Conservation (phyloP, 129 eudicot species). For the Chrysanthemum seticuspe region DNA sequence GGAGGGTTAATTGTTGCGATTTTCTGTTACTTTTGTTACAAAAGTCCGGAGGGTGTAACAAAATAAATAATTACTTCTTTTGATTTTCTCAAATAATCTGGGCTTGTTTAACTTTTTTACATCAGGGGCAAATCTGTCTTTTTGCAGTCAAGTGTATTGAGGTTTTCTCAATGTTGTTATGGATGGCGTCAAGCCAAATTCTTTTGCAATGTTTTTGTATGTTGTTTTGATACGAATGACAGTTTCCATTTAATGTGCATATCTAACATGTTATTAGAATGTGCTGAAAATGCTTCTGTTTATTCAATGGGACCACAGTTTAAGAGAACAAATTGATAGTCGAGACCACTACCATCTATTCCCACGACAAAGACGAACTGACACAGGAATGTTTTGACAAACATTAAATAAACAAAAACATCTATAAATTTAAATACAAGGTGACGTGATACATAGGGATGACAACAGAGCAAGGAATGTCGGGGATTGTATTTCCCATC, state of each 20-base stretch:
- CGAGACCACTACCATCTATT: too few species aligned
- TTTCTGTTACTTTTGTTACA: slow-evolving; percentile 13
- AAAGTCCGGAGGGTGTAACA: slow-evolving; percentile 39
- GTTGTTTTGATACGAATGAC: slow-evolving; percentile 18
- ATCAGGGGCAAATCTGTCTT: slow-evolving; percentile 28
- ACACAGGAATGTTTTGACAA: too few species aligned
- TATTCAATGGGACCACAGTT: too few species aligned
- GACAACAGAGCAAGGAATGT: too few species aligned
- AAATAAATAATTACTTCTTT: slow-evolving; percentile 41
- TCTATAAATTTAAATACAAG: too few species aligned
- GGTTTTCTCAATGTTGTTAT: slow-evolving; percentile 27
- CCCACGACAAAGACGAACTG: too few species aligned
- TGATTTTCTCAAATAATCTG: slow-evolving; percentile 25
- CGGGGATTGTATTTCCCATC: too few species aligned
- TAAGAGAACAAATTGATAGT: too few species aligned
- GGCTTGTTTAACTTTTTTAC: slow-evolving; percentile 15
- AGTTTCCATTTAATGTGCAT: not conserved
- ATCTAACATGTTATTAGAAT: not conserved
- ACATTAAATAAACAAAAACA: too few species aligned
- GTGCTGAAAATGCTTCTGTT: not conserved
- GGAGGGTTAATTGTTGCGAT: slow-evolving; percentile 51
- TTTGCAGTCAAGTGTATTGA: slow-evolving; percentile 16
- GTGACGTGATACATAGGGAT: too few species aligned
- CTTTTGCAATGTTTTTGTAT: slow-evolving; percentile 26
- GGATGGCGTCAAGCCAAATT: slow-evolving; percentile 14